These are phyloP conservation scores for Solanum tarapatanum DNA, from an alignment of 257 asterid genomes.

Conservation along the genomic window DNA sequence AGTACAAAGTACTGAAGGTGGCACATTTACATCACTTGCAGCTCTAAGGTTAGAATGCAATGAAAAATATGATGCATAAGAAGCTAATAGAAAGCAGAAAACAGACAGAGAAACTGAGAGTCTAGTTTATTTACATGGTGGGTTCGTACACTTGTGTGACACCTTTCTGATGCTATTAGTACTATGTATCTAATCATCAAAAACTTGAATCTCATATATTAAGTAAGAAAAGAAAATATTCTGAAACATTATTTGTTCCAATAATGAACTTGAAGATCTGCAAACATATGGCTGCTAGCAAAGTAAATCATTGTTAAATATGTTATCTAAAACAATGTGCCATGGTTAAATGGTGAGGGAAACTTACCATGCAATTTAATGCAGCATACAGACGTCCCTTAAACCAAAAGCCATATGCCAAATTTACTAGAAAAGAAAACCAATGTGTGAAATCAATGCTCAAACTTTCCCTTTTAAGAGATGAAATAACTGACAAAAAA, in stretches of 20 bases:
- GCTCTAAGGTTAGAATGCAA: background rate
- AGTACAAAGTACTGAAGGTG: background rate
- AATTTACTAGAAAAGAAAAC: constrained; percentile 43
- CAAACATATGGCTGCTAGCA: background rate
- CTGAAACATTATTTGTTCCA: background rate
- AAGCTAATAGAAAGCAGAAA: background rate
- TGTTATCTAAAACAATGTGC: background rate
- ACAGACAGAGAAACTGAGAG: background rate
- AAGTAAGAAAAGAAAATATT: background rate
- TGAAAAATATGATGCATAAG: background rate
- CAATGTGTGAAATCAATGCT: background rate
- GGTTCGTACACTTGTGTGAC: background rate
- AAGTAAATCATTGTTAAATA: background rate
- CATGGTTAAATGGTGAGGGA: background rate
- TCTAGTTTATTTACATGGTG: background rate
- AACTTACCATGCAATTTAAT: constrained; percentile 70
- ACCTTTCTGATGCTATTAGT: background rate
- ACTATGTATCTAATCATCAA: background rate
- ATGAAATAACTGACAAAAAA: background rate
- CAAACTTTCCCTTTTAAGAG: background rate
- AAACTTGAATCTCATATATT: background rate
- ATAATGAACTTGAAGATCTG: background rate
- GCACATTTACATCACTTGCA: background rate
- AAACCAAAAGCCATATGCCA: constrained; percentile 94
- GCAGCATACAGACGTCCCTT: constrained; percentile 63